Percentiles rank a stretch among this genome's conserved stretches.
phyloP scores from a whole-genome alignment of 225 moss, liverwort and hornwort genomes.

The Bryum argenteum region DNA sequence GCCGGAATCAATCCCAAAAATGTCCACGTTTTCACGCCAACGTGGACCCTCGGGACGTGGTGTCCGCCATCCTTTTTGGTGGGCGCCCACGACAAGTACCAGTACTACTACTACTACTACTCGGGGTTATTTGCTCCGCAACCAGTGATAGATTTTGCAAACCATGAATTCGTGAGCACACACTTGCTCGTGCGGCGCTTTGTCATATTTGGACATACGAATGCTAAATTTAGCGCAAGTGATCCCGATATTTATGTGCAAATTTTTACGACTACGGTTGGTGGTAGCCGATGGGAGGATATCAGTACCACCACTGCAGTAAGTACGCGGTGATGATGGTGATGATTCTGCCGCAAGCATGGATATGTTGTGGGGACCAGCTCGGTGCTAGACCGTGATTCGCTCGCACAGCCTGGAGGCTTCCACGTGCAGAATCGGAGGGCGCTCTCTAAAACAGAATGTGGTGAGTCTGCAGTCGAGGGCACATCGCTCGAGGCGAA shows the following conservation, averaged over 20 bases:
- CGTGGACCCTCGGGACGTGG: constrained; percentile 27
- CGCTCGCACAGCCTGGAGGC: constrained; percentile 18
- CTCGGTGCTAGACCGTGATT: constrained; percentile 4
- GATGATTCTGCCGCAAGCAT: not conserved
- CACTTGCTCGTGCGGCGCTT: not conserved
- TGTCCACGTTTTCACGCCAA: constrained; percentile 43
- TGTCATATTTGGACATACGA: not conserved
- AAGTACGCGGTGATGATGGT: not conserved
- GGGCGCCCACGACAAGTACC: constrained; percentile 32
- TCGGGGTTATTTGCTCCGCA: not conserved
- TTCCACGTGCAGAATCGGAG: constrained; percentile 16
- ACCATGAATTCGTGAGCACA: not conserved
- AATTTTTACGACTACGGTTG: not conserved
- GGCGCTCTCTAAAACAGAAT: not conserved
- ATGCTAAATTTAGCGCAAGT: not conserved
- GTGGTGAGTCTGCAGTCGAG: not conserved
- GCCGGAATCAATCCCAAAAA: constrained; percentile 15
- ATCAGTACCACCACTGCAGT: not conserved
- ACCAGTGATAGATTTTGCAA: not conserved
- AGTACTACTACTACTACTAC: no score
- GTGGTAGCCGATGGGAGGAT: not conserved
- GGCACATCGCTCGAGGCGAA: constrained; percentile 3
- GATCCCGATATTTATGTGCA: not conserved
- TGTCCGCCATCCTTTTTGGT: constrained; percentile 28
- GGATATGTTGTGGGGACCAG: constrained; percentile 34